These are phyloP conservation scores for Stylosanthes scabra DNA, from an alignment of 331 rosid species.

Conservation along the genomic window DNA sequence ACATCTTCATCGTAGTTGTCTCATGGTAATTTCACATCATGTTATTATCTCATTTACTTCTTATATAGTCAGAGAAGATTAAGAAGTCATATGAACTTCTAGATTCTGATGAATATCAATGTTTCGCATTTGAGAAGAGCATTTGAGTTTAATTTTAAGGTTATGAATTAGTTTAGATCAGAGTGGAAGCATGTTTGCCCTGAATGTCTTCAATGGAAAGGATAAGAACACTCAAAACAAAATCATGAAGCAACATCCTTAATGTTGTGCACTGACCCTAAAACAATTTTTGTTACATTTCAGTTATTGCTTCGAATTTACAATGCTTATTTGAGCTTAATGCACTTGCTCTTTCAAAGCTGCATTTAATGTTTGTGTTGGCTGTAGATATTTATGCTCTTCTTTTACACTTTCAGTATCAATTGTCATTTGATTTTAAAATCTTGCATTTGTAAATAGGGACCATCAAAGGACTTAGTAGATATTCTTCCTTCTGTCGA, in stretches of 20 bases:
- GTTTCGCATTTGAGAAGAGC: no score
- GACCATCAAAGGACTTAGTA: background rate
- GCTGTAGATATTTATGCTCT: background rate
- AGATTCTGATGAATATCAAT: constrained; percentile 12
- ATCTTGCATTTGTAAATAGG: constrained; percentile 38
- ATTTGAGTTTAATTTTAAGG: no score
- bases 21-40: constrained; percentile 46
- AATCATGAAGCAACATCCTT: no score
- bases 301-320: no score
- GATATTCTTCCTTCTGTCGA: constrained; percentile 41
- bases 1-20: constrained; percentile 30
- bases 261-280: no score
- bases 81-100: constrained; percentile 1
- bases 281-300: constrained; percentile 6
- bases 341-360: constrained; percentile 6
- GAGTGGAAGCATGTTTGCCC: no score
- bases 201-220: no score
- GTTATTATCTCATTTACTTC: background rate
- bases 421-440: no score
- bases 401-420: background rate
- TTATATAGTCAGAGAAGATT: background rate
- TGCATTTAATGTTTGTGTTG: background rate
- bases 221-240: no score
- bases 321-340: background rate
- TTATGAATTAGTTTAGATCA: no score